These are phyloP conservation scores for Dactylellina parvicollis DNA, from an alignment of 2,329 filamentous ascomycete genomes.

Conservation along the genomic window DNA sequence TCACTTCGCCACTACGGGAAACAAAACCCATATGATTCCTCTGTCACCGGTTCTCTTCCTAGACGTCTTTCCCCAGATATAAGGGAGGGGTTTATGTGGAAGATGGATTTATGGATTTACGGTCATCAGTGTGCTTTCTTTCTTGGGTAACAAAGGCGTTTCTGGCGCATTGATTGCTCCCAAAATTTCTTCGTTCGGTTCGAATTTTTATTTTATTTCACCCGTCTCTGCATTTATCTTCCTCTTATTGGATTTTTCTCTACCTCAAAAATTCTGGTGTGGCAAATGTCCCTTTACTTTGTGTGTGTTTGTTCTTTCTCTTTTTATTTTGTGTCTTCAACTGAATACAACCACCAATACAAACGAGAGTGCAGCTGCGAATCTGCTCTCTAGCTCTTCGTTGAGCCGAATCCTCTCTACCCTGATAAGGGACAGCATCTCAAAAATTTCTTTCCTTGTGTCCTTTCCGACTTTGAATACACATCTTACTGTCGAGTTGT, in stretches of 20 bases:
- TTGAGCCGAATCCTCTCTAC: conserved; percentile 18
- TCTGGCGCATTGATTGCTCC: conserved; percentile 51
- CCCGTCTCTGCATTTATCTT: conserved; percentile 32
- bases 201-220: conserved; percentile 38
- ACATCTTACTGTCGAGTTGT: conserved; percentile 20
- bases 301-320: conserved; percentile 23
- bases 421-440: conserved; percentile 3
- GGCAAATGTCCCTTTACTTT: conserved; percentile 40
- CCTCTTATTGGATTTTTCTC: conserved; percentile 31
- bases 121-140: conserved; percentile 52
- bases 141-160: conserved; percentile 49
- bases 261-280: conserved; percentile 34
- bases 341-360: conserved; percentile 35
- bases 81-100: conserved; percentile 2
- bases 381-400: conserved; percentile 35
- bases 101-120: conserved; percentile 54
- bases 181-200: conserved; percentile 31
- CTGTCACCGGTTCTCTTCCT: conserved; percentile 41
- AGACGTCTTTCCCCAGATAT: background rate
- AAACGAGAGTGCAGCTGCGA: conserved; percentile 6
- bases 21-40: conserved; percentile 42
- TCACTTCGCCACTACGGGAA: conserved; percentile 52
- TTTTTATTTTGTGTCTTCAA: no score
- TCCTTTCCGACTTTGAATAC: conserved; percentile 29
- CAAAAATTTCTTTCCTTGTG: conserved; percentile 31